Evolutionary conservation across 306 rosid genomes (phyloP).

Genomic region (Prunus campanulata): DNA sequence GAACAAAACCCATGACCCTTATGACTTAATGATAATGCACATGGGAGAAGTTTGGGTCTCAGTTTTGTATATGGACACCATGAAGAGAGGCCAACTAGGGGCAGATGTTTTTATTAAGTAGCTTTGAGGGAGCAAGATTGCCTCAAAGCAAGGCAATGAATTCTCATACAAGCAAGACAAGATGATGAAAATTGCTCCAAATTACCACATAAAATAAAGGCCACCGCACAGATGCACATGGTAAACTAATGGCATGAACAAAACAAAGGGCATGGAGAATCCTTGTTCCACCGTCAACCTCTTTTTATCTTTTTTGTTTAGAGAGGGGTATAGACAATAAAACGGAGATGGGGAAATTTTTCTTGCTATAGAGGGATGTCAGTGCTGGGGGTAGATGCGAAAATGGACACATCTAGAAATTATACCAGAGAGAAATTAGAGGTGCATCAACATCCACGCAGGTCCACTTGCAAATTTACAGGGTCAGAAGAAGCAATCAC

Average conservation of each 20-base stretch:
- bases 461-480: conserved; percentile 18
- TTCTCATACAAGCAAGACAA: conserved; percentile 15
- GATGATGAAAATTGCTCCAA: neutral
- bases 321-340: too few relatives aligned
- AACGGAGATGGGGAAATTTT: neutral
- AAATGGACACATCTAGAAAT: neutral
- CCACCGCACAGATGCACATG: neutral
- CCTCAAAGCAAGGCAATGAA: conserved; percentile 23
- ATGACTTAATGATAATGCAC: conserved; percentile 10
- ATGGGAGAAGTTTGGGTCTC: neutral
- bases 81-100: conserved; percentile 11
- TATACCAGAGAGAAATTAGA: neutral
- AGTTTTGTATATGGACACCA: conserved; percentile 20
- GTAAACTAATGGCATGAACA: neutral
- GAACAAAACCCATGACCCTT: conserved; percentile 24
- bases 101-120: conserved; percentile 4
- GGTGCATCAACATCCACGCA: conserved; percentile 15
- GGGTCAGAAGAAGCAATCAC: conserved; percentile 17
- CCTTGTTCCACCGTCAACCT: too few relatives aligned
- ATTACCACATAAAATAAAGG: neutral
- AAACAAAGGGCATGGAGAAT: neutral
- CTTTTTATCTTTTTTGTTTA: too few relatives aligned
- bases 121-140: conserved; percentile 30
- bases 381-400: neutral
- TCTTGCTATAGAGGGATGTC: neutral